These are phyloP conservation scores for Neopestalotiopsis sp. DNA, from an alignment of 2,329 filamentous ascomycete genomes.

Conservation along the genomic window DNA sequence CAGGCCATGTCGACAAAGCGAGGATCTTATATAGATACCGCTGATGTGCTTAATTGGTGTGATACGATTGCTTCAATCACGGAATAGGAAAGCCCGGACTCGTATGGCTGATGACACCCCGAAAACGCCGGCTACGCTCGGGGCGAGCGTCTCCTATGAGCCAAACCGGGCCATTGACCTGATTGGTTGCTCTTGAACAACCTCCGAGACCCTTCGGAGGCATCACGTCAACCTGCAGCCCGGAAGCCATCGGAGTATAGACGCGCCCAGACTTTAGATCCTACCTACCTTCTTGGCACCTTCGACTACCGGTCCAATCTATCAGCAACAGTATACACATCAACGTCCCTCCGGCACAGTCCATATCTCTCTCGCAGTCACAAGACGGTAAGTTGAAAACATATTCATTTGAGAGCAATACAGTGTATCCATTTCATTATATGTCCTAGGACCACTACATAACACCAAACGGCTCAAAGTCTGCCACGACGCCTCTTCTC, in stretches of 20 bases:
- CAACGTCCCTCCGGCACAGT: not conserved
- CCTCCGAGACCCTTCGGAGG: conserved; percentile 35
- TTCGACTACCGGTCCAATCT: not conserved
- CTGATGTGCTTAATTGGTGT: not conserved
- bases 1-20: not conserved
- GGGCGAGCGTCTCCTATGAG: not conserved
- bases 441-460: not conserved
- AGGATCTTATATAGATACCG: not conserved
- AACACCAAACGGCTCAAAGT: not conserved
- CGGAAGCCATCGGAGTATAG: not conserved
- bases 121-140: conserved; percentile 10
- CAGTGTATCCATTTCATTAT: not conserved
- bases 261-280: not conserved
- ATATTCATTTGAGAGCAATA: not conserved
- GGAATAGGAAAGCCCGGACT: not conserved
- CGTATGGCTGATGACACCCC: not conserved
- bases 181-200: conserved; percentile 33
- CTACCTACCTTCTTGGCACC: no score
- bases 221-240: conserved; percentile 13
- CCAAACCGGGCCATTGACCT: conserved; percentile 26
- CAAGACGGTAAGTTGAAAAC: not conserved
- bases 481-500: not conserved
- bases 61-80: not conserved
- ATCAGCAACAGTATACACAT: not conserved
- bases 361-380: not conserved